Evolutionary conservation across 345 rosid genomes (phyloP), one percentile per base, ranked within the genome.

Genomic region (Xanthoceras sorbifolium): DNA sequence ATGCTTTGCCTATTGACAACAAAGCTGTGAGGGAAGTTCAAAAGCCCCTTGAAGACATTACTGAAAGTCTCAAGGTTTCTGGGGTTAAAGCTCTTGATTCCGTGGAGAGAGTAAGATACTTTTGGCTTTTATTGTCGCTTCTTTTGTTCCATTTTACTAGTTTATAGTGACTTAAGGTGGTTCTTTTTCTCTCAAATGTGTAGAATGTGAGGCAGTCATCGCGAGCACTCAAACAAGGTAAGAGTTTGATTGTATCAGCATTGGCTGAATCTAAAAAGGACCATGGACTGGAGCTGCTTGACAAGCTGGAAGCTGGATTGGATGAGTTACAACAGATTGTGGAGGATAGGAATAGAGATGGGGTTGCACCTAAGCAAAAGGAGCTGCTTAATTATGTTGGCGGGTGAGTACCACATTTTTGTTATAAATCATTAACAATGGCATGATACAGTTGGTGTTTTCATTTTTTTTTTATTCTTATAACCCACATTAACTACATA

Each of bases 11-110:
- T 10, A 91, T 96, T 77, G 79, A 91, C 75, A 95, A 91, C 71
- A 93, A 92, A 78, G 97, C 99, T 77, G 87, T 92, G 48, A 89
- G 99, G 82, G 94, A 92, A 80, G 99, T 96, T 0, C 99, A 96
- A 66, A 96, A 92, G 74, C 99, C 99, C 0, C 97, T 96, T 2
- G 98, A 96, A 79, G 98, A 93, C 80, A 93, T 96, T 82, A 87
- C 98, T 0, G 97, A 96, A 25, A 89, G 96, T 82, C 98, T 96
- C 86, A 93, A 91, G 89, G 64, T 90, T 75, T 80, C 99, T 29
- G 98, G 99, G 31, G 82, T 92, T 54, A 93, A 85, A 84, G 98
- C 94, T 34, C 97, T 96, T 14, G 99, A 93, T 81, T 89, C 98
- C 3, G 98, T 90, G 59, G 99, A 92, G 84, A 84, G 98, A 84